Conservation (phyloP, 2,329 filamentous ascomycete species). For the Colletotrichum euphorbiae region DNA sequence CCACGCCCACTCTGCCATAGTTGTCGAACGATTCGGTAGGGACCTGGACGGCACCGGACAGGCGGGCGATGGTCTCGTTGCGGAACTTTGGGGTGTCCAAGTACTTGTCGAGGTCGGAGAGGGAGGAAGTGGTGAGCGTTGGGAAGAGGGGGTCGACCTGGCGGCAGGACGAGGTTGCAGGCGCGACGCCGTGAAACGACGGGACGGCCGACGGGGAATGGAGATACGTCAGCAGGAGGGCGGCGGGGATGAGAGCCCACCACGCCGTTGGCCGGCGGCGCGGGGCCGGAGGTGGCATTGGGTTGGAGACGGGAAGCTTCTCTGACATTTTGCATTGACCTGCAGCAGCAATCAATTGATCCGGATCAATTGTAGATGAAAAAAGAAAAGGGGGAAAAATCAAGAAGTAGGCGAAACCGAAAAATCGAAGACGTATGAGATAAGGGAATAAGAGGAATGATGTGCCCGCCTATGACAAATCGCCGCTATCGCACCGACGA, state of each 20-base stretch:
- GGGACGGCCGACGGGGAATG: constrained; percentile 24
- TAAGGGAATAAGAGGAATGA: constrained; percentile 13
- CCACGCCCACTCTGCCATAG: constrained; percentile 63
- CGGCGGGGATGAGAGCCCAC: constrained; percentile 37
- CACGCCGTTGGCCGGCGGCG: constrained; percentile 28
- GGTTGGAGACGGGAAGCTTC: constrained; percentile 31
- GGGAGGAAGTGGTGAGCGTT: constrained; percentile 41
- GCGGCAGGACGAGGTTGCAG: constrained; percentile 43
- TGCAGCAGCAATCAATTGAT: neutral
- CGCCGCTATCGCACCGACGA: constrained; percentile 34
- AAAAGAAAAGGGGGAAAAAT: neutral
- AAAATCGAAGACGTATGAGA: neutral
- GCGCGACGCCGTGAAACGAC: neutral
- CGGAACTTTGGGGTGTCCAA: constrained; percentile 48
- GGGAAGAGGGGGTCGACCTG: constrained; percentile 51
- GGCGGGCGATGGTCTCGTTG: constrained; percentile 47
- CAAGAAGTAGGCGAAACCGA: too few relatives aligned
- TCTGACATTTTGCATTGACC: constrained; percentile 29
- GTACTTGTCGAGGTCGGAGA: constrained; percentile 49
- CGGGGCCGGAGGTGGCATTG: constrained; percentile 20
- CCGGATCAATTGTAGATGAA: neutral
- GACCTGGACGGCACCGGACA: constrained; percentile 63
- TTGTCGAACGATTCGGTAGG: constrained; percentile 68
- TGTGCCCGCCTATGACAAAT: constrained; percentile 36
- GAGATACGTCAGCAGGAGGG: constrained; percentile 32